Base-by-base conservation (phyloP, 179 eudicot genomes). In the Vitellaria paradoxa region DNA sequence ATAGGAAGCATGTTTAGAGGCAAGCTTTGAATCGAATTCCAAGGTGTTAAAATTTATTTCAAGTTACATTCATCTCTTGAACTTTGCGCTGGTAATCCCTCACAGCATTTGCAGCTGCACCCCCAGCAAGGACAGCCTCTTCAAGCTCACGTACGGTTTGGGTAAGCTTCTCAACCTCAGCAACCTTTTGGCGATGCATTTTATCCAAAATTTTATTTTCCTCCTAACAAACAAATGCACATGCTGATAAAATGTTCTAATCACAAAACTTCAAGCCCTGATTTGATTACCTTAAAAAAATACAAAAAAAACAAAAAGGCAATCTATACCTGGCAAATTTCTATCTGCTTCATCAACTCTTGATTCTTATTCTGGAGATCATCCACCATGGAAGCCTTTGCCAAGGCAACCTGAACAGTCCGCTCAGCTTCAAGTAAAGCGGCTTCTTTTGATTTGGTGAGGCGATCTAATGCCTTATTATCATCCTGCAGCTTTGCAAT, bases 101-200 rank as follows among this genome's bases (percentile, higher is more conserved):
- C 82, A 93, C 97, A 77, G 92, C 97, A 88, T 93, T 93, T 62
- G 97, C 97, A 85, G 97, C 96, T n/a, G 97, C 97, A 82, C 97
- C 97, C 68, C 96, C 97, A 79, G 97, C 97, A 80, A 93, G 91
- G 82, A 93, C 97, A 75, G 97, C 94, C 86, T 93, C 97, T 88
- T 93, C 97, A 76, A 93, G 85, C 78, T 93, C 97, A 65, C 88
- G 84, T 30, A 93, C 96, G 17, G 94, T 91, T 87, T 91, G 96
- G 46, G 94, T 91, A 66, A 93, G 91, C 82, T 91, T 93, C 86
- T 91, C 96, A 73, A 93, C 96, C 79, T 93, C 98, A 7, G 93
- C 92, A 81, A 93, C 98, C 83, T 93, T 93, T 73, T 91, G 98
- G n/a, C 94, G 87, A 70, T 93, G 98, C 94, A 93, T 85, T 84